These are phyloP conservation scores for Rehmannia glutinosa DNA, from an alignment of 257 asterid species.

Conservation along the genomic window DNA sequence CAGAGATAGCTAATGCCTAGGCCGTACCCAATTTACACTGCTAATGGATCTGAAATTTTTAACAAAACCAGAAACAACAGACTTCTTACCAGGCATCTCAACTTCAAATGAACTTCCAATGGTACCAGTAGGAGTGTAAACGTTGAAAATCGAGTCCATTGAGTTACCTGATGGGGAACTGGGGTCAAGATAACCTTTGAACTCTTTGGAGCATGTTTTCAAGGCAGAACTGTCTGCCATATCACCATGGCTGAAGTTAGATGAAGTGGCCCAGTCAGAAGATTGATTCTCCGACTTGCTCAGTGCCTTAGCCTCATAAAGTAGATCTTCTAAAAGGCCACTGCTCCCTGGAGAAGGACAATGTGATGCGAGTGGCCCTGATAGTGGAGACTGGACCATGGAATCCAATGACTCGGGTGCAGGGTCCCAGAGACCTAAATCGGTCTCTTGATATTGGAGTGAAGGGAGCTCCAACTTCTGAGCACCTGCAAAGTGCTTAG, in stretches of 20 bases:
- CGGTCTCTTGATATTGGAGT: slow-evolving; percentile 62
- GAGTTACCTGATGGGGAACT: slow-evolving; percentile 38
- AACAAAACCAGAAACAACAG: background rate
- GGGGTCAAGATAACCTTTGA: slow-evolving; percentile 34
- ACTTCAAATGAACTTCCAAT: slow-evolving; percentile 32
- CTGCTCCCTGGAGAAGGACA: slow-evolving; percentile 55
- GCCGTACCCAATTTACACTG: background rate
- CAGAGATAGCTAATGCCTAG: background rate
- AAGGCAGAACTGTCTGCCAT: slow-evolving; percentile 31
- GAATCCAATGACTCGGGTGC: slow-evolving; percentile 44
- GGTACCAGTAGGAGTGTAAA: slow-evolving; percentile 31
- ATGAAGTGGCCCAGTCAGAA: slow-evolving; percentile 34
- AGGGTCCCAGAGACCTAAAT: slow-evolving; percentile 46
- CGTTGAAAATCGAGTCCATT: slow-evolving; percentile 30
- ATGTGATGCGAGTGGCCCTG: slow-evolving; percentile 32
- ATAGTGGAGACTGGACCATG: slow-evolving; percentile 37
- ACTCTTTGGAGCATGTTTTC: slow-evolving; percentile 26
- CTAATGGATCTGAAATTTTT: background rate
- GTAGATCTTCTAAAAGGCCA: slow-evolving; percentile 64
- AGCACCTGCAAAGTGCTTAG: slow-evolving; percentile 52
- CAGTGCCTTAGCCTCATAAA: slow-evolving; percentile 49
- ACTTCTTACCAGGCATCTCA: slow-evolving; percentile 29
- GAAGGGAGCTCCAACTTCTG: slow-evolving; percentile 86
- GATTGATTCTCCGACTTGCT: slow-evolving; percentile 38
- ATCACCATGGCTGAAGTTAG: slow-evolving; percentile 33